These are phyloP conservation scores for Erodium trifolium DNA, from an alignment of 441 rosid genomes.

Conservation along the genomic window DNA sequence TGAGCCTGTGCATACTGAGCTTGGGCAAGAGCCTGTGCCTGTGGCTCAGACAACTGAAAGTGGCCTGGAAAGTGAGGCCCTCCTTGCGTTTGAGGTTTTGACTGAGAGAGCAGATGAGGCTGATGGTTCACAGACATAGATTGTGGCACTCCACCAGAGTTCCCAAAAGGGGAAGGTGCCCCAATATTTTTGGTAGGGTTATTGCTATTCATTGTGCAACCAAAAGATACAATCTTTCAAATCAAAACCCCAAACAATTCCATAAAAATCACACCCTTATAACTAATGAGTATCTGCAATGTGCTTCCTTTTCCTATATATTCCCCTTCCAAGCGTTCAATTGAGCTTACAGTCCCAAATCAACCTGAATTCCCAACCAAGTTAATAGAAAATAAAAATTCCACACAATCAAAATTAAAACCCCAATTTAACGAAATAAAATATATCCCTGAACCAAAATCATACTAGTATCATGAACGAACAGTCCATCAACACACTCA, in stretches of 20 bases:
- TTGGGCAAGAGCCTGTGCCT: conserved; percentile 63
- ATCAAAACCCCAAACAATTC: conserved; percentile 19
- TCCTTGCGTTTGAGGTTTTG: conserved; percentile 48
- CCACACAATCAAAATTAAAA: not conserved
- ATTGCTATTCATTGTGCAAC: conserved; percentile 47
- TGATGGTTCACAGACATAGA: conserved; percentile 42
- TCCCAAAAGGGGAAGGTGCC: conserved; percentile 64
- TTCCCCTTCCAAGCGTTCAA: not conserved
- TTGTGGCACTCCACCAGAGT: conserved; percentile 51
- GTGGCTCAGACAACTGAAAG: conserved; percentile 71
- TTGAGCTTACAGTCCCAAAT: conserved; percentile 13
- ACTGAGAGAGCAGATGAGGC: conserved; percentile 43
- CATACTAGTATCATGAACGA: not conserved
- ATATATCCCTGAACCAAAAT: not conserved
- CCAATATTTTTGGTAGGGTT: conserved; percentile 51
- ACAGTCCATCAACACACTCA: not conserved
- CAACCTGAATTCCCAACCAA: conserved; percentile 6
- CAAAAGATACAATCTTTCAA: conserved; percentile 9
- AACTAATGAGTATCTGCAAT: conserved; percentile 1
- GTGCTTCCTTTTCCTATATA: conserved; percentile 9
- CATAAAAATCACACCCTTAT: conserved; percentile 15
- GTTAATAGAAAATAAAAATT: not conserved
- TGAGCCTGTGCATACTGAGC: conserved; percentile 44
- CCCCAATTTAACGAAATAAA: not conserved
- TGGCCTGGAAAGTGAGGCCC: conserved; percentile 63